Evolutionary conservation across 768 basidiomycete genomes (phyloP).

Genomic region (Suillus lakei): DNA sequence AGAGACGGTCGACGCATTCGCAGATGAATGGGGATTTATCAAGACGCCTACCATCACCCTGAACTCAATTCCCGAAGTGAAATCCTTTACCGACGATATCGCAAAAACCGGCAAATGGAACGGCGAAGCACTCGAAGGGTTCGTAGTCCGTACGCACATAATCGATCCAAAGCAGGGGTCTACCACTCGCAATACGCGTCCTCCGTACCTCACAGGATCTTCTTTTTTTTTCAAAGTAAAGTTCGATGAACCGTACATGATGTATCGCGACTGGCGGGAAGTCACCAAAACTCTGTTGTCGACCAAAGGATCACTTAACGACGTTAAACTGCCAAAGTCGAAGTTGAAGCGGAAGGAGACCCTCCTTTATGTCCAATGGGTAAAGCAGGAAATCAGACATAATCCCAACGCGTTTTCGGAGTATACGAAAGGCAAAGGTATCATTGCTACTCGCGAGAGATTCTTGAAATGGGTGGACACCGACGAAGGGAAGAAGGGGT

Average conservation of each 20-base stretch:
- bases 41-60: slow-evolving; percentile 65
- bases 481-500: slow-evolving; percentile 46
- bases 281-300: slow-evolving; percentile 78
- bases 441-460: slow-evolving; percentile 79
- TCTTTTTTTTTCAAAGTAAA: slow-evolving; percentile 99
- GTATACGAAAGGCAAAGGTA: slow-evolving; percentile 76
- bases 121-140: slow-evolving; percentile 88
- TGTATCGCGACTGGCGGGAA: slow-evolving; percentile 98
- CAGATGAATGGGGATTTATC: slow-evolving; percentile 91
- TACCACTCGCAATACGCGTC: slow-evolving; percentile 35
- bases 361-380: slow-evolving; percentile 81
- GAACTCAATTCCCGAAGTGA: slow-evolving; percentile 67
- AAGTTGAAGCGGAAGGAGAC: slow-evolving; percentile 84
- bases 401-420: slow-evolving; percentile 63
- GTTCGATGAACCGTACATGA: slow-evolving; percentile 98
- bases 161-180: slow-evolving; percentile 42
- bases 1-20: slow-evolving; percentile 73
- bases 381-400: slow-evolving; percentile 70
- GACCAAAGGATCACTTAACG: slow-evolving; percentile 35
- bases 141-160: slow-evolving; percentile 87
- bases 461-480: slow-evolving; percentile 74
- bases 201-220: slow-evolving; percentile 77
- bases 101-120: slow-evolving; percentile 76
- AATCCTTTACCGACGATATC: slow-evolving; percentile 70
- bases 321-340: slow-evolving; percentile 54